These are phyloP conservation scores for Candolleomyces aberdarensis DNA, from an alignment of 768 basidiomycete genomes.

Conservation along the genomic window DNA sequence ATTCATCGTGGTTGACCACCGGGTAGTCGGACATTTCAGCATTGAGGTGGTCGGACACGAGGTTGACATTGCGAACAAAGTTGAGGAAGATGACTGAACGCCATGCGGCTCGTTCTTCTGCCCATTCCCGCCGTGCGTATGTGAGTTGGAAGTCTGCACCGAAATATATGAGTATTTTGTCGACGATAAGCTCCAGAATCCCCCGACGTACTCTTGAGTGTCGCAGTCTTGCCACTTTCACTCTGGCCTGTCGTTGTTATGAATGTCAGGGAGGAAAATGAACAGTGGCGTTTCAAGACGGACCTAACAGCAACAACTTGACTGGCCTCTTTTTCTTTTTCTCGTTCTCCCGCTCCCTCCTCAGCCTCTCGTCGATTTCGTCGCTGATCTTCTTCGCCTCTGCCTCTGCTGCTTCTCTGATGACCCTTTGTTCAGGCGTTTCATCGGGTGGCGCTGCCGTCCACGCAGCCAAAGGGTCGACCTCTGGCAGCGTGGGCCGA, in stretches of 20 bases:
- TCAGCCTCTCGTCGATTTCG: constrained; percentile 72
- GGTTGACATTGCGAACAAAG: constrained; percentile 70
- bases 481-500: constrained; percentile 28
- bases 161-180: constrained; percentile 10
- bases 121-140: constrained; percentile 68
- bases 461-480: constrained; percentile 61
- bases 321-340: constrained; percentile 67
- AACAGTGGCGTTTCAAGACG: constrained; percentile 14
- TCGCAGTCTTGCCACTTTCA: constrained; percentile 79
- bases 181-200: background rate
- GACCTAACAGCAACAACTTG: constrained; percentile 70
- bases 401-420: constrained; percentile 57
- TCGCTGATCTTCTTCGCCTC: constrained; percentile 66
- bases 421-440: constrained; percentile 49
- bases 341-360: constrained; percentile 52
- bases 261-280: constrained; percentile 3
- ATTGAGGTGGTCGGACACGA: constrained; percentile 53
- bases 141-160: constrained; percentile 67
- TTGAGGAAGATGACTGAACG: constrained; percentile 76
- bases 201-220: constrained; percentile 59
- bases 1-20: constrained; percentile 30
- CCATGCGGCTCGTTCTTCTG: constrained; percentile 68
- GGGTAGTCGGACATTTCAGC: constrained; percentile 52
- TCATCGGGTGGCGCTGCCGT: constrained; percentile 67
- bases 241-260: constrained; percentile 46